Percentiles rank a stretch among this genome's conserved stretches.
These are phyloP conservation scores for Wallacemonas sp. DNA, from an alignment of 208 protist genomes.

Conservation along the genomic window DNA sequence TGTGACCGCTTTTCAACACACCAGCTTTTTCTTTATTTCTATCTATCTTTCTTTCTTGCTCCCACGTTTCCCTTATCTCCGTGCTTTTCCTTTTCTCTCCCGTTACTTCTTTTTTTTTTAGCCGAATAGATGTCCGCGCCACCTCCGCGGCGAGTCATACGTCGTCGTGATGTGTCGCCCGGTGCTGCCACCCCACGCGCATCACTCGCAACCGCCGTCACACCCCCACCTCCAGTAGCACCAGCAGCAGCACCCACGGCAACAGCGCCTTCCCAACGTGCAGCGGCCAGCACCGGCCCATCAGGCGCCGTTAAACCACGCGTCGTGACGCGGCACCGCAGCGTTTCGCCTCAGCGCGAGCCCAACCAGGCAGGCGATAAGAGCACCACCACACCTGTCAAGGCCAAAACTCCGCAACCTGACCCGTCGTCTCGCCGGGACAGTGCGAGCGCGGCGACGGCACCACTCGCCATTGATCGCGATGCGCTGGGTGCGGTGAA, in stretches of 20 bases:
- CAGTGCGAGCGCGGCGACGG: slow-evolving; percentile 18
- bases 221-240: background rate
- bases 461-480: slow-evolving; percentile 36
- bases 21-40: slow-evolving; percentile 1
- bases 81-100: slow-evolving; percentile 15
- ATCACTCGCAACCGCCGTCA: background rate
- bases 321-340: background rate
- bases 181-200: background rate
- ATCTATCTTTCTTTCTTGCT: slow-evolving; percentile 13
- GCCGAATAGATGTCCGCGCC: background rate
- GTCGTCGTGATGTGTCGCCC: background rate
- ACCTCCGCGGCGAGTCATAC: background rate
- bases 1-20: background rate
- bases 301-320: background rate
- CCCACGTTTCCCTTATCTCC: background rate
- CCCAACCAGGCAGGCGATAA: background rate
- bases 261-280: background rate
- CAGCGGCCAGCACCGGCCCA: background rate
- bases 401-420: no score
- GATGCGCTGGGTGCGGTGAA: slow-evolving; percentile 57
- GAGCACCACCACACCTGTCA: no score
- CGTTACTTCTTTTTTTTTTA: background rate
- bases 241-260: slow-evolving; percentile 19
- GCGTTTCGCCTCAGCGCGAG: background rate
- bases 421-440: no score